Evolutionary conservation across 2,329 filamentous ascomycete species (phyloP), one percentile per base, ranked within the genome.

Genomic region (Fusarium bulbicola): DNA sequence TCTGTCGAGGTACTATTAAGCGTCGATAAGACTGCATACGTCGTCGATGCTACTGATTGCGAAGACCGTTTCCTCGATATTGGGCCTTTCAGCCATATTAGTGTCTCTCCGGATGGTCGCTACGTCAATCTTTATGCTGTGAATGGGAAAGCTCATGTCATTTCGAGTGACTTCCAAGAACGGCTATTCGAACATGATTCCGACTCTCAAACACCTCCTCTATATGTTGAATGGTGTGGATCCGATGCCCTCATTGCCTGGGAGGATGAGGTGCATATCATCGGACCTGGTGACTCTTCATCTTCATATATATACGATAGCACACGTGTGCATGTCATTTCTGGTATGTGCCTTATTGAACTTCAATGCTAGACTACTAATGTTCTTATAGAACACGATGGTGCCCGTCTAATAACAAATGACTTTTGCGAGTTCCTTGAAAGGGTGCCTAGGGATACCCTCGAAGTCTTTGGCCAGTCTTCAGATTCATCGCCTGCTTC

Each of bases 391-490:
- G 90, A 92, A 72, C 84, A 89, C 69, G 96, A 99, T 79, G 96
- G 96, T n/a, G 92, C 97, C 30, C 90, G 95, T 21, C 84, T 99
- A 14, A 87, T 99, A 50, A 97, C 94, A 7, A 97, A 97, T 77
- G 94, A 97, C 77, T 91, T 93, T n/a, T 98, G 95, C 82, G 96
- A 99, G 76, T 98, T 98, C 79, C 80, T 99, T n/a, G 95, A 99
- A 78, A 95, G 95, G 79, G 95, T 99, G 1, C 93, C 95, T 1
- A 90, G 92, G 72, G 92, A 94, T 43, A 95, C 93, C 0, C 92
- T 97, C 64, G 93, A 97, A 63, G 94, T 97, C 6, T 98, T 98
- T 81, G 91, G 93, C 21, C 89, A 96, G 56, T 94, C 94, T 3
- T 96, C 95, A 6, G 94, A 94, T 63, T 95, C 95, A 2, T 95